These are phyloP conservation scores for Boletellus emodensis DNA, from an alignment of 768 basidiomycete species.

Conservation along the genomic window DNA sequence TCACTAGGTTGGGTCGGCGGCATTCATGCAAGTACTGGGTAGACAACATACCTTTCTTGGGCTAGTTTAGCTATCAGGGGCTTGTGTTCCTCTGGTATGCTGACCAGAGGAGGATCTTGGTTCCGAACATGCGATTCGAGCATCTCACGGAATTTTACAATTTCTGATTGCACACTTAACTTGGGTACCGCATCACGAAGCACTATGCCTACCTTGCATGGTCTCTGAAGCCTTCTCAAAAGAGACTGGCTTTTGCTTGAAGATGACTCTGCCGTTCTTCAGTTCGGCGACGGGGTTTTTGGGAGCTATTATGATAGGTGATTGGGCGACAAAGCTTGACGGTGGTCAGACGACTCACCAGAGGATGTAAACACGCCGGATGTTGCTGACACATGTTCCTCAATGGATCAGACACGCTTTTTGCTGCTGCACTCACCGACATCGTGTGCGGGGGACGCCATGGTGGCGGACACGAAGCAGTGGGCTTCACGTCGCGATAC, in stretches of 20 bases:
- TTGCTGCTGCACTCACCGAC: conserved; percentile 14
- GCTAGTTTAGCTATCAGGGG: conserved; percentile 78
- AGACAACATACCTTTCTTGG: conserved; percentile 69
- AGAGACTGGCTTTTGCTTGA: conserved; percentile 71
- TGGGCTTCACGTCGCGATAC: conserved; percentile 16
- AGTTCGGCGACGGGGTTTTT: conserved; percentile 54
- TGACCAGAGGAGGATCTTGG: conserved; percentile 46
- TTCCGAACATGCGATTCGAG: conserved; percentile 50
- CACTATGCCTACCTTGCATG: conserved; percentile 57
- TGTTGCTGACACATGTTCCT: conserved; percentile 9
- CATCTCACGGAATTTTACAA: conserved; percentile 73
- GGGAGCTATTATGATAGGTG: conserved; percentile 30
- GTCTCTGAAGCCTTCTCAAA: conserved; percentile 81
- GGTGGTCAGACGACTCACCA: conserved; percentile 13
- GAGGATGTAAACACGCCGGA: conserved; percentile 7
- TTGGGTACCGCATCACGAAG: not conserved
- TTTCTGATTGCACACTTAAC: conserved; percentile 43
- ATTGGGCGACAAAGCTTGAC: not conserved
- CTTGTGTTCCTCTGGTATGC: conserved; percentile 64
- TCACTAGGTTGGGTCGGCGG: conserved; percentile 48
- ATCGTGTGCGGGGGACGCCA: conserved; percentile 16
- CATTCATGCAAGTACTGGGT: not conserved
- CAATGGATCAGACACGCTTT: conserved; percentile 3
- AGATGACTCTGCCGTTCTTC: conserved; percentile 71
- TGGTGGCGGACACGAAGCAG: conserved; percentile 16